Percentiles rank a stretch among this genome's conserved stretches.
phyloP scores from a whole-genome alignment of 495 filamentous ascomycete genomes.

The Aspergillus bridgeri region DNA sequence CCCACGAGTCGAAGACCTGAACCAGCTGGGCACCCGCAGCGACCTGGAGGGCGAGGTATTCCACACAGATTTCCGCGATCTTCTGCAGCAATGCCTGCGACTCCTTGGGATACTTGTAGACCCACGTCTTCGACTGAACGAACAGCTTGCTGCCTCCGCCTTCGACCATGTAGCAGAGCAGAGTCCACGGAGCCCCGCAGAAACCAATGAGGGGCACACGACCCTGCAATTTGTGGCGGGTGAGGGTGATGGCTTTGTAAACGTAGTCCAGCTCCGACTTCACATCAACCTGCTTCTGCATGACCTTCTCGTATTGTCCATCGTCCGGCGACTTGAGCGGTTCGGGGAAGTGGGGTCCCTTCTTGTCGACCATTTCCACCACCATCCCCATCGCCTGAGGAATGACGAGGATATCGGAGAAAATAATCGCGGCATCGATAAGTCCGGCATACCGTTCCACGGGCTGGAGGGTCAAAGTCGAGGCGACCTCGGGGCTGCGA shows the following conservation, averaged over 20 bases:
- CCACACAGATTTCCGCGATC: conserved; percentile 88
- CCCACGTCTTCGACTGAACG: conserved; percentile 87
- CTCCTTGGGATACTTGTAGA: conserved; percentile 82
- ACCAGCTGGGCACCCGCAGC: conserved; percentile 86
- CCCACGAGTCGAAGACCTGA: conserved; percentile 99
- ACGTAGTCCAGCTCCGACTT: conserved; percentile 84
- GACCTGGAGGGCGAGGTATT: conserved; percentile 90
- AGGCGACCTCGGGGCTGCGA: conserved; percentile 86
- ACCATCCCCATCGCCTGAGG: conserved; percentile 96
- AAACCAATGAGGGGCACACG: conserved; percentile 95
- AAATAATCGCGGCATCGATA: conserved; percentile 97
- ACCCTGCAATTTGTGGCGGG: conserved; percentile 79
- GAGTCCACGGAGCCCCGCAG: conserved; percentile 94
- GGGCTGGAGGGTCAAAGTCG: conserved; percentile 86
- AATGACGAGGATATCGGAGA: conserved; percentile 96
- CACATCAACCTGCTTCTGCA: conserved; percentile 77
- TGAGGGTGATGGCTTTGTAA: conserved; percentile 90
- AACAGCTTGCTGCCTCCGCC: conserved; percentile 94
- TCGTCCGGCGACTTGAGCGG: conserved; percentile 75
- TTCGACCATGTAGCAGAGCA: conserved; percentile 98
- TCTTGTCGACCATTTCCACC: conserved; percentile 95
- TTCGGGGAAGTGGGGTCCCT: conserved; percentile 88
- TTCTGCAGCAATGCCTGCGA: conserved; percentile 79
- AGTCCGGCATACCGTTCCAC: conserved; percentile 86
- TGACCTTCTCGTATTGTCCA: conserved; percentile 72